These are phyloP conservation scores for Physcomitrellopsis africana DNA, from an alignment of 225 moss, liverwort and hornwort species.

Conservation along the genomic window DNA sequence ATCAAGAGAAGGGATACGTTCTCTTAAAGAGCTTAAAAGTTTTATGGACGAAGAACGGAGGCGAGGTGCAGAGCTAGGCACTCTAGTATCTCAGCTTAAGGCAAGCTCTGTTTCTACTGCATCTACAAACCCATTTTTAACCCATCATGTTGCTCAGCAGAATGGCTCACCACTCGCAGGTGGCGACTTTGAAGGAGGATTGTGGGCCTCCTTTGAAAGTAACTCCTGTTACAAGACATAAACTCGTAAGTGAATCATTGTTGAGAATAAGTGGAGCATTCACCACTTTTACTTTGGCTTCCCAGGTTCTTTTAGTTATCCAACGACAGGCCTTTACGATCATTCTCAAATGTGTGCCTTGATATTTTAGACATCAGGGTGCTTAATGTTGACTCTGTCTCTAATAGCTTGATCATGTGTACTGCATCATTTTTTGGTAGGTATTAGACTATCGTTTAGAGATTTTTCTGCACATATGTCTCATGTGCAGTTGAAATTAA, in stretches of 20 bases:
- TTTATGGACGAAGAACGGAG: constrained; percentile 77
- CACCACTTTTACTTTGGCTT: constrained; percentile 27
- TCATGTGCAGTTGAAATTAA: constrained; percentile 32
- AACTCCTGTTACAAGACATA: constrained; percentile 65
- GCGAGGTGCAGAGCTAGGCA: constrained; percentile 78
- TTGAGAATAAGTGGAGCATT: constrained; percentile 28
- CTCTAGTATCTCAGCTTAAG: constrained; percentile 81
- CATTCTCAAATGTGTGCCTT: constrained; percentile 32
- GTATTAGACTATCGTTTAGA: constrained; percentile 44
- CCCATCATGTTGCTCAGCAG: constrained; percentile 40
- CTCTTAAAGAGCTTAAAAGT: constrained; percentile 72
- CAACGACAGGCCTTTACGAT: constrained; percentile 27
- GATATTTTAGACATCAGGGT: constrained; percentile 31
- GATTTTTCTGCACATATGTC: constrained; percentile 39
- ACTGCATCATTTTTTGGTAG: constrained; percentile 52
- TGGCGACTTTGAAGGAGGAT: constrained; percentile 37
- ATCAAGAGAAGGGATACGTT: constrained; percentile 48
- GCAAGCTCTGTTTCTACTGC: constrained; percentile 53
- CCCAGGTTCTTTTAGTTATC: constrained; percentile 31
- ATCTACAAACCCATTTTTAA: constrained; percentile 52
- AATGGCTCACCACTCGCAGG: constrained; percentile 36
- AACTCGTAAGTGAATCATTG: constrained; percentile 28
- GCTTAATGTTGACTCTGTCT: constrained; percentile 38
- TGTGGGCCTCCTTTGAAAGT: constrained; percentile 56
- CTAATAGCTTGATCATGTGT: constrained; percentile 52